Base-by-base conservation (phyloP, 192 early-diverging fungal genomes). In the Thoreauomyces humboldtii region DNA sequence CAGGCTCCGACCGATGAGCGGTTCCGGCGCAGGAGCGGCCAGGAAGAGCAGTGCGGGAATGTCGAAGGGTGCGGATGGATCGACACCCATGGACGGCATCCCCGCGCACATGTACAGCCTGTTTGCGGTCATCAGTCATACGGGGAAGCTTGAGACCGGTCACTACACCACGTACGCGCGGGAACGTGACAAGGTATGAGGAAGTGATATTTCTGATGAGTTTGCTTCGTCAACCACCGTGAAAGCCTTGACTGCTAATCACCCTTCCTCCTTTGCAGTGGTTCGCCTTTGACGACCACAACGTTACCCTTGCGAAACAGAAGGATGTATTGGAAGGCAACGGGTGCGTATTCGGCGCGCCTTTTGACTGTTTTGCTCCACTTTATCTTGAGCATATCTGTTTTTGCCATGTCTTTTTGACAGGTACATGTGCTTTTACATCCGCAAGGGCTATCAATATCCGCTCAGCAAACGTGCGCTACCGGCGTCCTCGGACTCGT, bases 51-150 rank as follows among this genome's bases (percentile, higher is more conserved):
- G 4, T n/a, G 35, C 33, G 25, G 28, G 12, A 17, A 38, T 58
- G 31, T 19, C 31, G 5, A 36, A 58, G 4, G n/a, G n/a, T n/a
- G n/a, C n/a, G n/a, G n/a, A n/a, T n/a, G n/a, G n/a, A n/a, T n/a
- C 19, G 19, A 53, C 27, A 17, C 22, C n/a, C 36, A 77, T 68
- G 36, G 77, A 81, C 55, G 64, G 73, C 21, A 67, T 79, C 51
- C 92, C 88, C 0, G 75, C 87, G 1, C 89, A 89, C 74, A 71
- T 82, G 52, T 98, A 98, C 61, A 77, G 81, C 6, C 74, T 99
- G 22, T 96, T 96, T 79, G 92, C 92, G 9, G 90, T 99, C 15
- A 86, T 98, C 35, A 90, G 91, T 46, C 96, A 99, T 59, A 80
- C 87, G 47, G 96, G 96, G 14, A 86, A 84, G 57, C 70, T 97